Conservation (phyloP, 2,329 filamentous ascomycete species). For the Fusarium pseudocircinatum region DNA sequence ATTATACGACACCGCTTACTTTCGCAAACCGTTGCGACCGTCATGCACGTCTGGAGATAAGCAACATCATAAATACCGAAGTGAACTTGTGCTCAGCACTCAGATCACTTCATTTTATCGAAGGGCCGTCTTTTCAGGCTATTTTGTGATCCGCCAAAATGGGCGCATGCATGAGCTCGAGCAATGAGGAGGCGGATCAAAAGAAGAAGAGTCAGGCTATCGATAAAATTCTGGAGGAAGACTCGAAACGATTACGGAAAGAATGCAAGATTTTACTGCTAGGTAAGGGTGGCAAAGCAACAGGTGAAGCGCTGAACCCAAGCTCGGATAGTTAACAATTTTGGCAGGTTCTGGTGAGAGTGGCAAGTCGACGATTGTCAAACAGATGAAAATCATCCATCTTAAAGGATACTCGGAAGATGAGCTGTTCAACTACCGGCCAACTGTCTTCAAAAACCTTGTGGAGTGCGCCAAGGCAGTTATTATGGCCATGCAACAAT, state of each 20-base stretch:
- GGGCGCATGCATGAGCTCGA: slow-evolving; percentile 93
- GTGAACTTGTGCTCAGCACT: slow-evolving; percentile 13
- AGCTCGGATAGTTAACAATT: slow-evolving; percentile 27
- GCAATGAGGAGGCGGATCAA: slow-evolving; percentile 86
- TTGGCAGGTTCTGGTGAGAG: slow-evolving; percentile 91
- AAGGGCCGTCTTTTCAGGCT: slow-evolving; percentile 24
- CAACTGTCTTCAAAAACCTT: slow-evolving; percentile 98
- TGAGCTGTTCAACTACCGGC: slow-evolving; percentile 91
- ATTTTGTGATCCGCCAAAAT: slow-evolving; percentile 62
- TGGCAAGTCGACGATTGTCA: slow-evolving; percentile 98
- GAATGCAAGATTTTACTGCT: slow-evolving; percentile 99
- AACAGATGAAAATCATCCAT: slow-evolving; percentile 99
- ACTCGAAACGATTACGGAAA: slow-evolving; percentile 88
- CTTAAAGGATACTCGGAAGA: slow-evolving; percentile 97
- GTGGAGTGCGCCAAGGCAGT: slow-evolving; percentile 96
- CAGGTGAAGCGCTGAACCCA: background rate
- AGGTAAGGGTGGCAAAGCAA: slow-evolving; percentile 66
- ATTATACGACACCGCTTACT: slow-evolving; percentile 23
- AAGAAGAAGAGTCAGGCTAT: slow-evolving; percentile 98
- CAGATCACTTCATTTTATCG: slow-evolving; percentile 1
- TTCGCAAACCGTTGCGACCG: slow-evolving; percentile 27
- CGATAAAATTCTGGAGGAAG: slow-evolving; percentile 92
- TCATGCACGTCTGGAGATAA: slow-evolving; percentile 41
- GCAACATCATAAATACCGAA: slow-evolving; percentile 27
- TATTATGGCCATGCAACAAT: slow-evolving; percentile 90